These are phyloP conservation scores for Eutypella sp. DNA, from an alignment of 2,329 filamentous ascomycete genomes.

Conservation along the genomic window DNA sequence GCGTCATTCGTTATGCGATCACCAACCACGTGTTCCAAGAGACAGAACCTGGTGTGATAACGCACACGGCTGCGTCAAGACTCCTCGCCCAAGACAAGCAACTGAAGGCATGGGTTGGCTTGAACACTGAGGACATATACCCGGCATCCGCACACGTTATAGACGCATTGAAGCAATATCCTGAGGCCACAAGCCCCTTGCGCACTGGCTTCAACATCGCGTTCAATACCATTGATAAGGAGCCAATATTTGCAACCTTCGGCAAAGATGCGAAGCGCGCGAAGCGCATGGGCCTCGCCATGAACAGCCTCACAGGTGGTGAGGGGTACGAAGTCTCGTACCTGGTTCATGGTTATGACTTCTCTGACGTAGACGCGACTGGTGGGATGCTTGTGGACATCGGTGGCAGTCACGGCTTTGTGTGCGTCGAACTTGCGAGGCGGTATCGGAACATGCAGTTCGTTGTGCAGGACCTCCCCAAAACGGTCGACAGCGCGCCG, in stretches of 20 bases:
- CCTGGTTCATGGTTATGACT: conserved; percentile 50
- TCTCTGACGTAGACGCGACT: conserved; percentile 39
- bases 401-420: conserved; percentile 54
- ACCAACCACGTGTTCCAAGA: conserved; percentile 53
- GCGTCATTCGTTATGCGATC: conserved; percentile 52
- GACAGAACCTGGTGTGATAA: conserved; percentile 42
- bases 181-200: conserved; percentile 43
- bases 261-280: conserved; percentile 43
- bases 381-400: conserved; percentile 52
- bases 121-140: conserved; percentile 50
- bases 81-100: conserved; percentile 42
- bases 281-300: conserved; percentile 48
- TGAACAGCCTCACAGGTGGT: conserved; percentile 49
- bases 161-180: conserved; percentile 37
- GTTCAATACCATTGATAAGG: conserved; percentile 43
- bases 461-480: conserved; percentile 50
- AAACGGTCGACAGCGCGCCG: conserved; percentile 43
- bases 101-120: conserved; percentile 50
- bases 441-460: conserved; percentile 47
- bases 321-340: conserved; percentile 52
- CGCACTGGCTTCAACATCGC: conserved; percentile 48
- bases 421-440: conserved; percentile 49
- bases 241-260: conserved; percentile 51
- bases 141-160: conserved; percentile 43
- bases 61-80: conserved; percentile 51